These are phyloP conservation scores for Stropharia rugosoannulata DNA, from an alignment of 768 basidiomycete genomes.

Conservation along the genomic window DNA sequence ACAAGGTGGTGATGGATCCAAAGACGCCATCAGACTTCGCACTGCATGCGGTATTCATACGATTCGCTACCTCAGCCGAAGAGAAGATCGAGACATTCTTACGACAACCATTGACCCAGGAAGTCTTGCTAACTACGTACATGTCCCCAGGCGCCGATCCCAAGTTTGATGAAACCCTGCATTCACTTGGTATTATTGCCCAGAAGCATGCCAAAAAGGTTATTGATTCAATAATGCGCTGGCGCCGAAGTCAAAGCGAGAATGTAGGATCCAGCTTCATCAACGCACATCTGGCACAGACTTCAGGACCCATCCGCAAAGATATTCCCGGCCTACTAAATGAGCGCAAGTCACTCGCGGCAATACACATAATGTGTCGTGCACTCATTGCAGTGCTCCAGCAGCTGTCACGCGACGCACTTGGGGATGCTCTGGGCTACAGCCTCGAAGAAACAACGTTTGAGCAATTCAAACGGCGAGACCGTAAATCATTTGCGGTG, in stretches of 20 bases:
- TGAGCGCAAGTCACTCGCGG: conserved; percentile 78
- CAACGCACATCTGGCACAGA: conserved; percentile 45
- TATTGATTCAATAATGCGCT: conserved; percentile 83
- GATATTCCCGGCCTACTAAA: conserved; percentile 53
- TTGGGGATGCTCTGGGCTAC: conserved; percentile 77
- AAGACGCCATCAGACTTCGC: conserved; percentile 89
- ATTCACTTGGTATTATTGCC: conserved; percentile 82
- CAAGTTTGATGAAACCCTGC: conserved; percentile 83
- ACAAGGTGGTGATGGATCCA: conserved; percentile 66
- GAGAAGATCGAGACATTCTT: conserved; percentile 77
- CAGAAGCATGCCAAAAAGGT: conserved; percentile 83
- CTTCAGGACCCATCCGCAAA: conserved; percentile 31
- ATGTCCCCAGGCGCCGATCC: conserved; percentile 75
- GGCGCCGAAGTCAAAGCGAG: conserved; percentile 78
- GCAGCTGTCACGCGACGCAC: conserved; percentile 68
- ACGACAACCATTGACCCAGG: conserved; percentile 62
- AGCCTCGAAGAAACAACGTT: conserved; percentile 87
- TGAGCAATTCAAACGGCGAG: conserved; percentile 75
- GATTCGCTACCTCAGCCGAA: conserved; percentile 80
- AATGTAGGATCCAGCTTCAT: conserved; percentile 51
- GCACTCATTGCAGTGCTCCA: conserved; percentile 78
- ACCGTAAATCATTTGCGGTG: conserved; percentile 60
- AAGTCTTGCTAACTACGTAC: conserved; percentile 61
- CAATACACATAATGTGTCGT: conserved; percentile 89
- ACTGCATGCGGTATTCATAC: conserved; percentile 83